Conservation (phyloP, 495 filamentous ascomycete species). For the Trichoderma gamsii region DNA sequence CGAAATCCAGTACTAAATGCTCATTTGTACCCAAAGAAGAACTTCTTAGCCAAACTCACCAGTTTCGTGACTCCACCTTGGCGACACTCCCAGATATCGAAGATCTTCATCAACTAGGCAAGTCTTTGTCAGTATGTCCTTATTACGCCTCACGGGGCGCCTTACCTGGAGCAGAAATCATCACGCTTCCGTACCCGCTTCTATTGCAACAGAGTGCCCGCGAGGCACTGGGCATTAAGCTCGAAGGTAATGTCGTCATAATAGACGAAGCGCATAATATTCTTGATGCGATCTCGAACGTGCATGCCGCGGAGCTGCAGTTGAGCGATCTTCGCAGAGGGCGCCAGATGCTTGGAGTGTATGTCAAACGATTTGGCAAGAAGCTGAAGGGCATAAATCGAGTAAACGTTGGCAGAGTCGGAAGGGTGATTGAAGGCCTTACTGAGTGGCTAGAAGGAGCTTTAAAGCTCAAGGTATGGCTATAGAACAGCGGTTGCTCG, state of each 20-base stretch:
- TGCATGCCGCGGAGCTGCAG: constrained; percentile 74
- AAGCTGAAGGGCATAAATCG: constrained; percentile 82
- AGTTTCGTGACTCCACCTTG: constrained; percentile 83
- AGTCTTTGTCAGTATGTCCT: constrained; percentile 76
- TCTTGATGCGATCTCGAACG: constrained; percentile 86
- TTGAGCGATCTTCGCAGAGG: constrained; percentile 65
- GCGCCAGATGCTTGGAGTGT: constrained; percentile 67
- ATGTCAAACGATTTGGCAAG: constrained; percentile 82
- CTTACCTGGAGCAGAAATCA: constrained; percentile 81
- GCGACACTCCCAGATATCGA: constrained; percentile 90
- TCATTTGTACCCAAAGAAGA: constrained; percentile 72
- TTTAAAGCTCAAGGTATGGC: constrained; percentile 32
- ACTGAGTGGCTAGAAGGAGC: constrained; percentile 55
- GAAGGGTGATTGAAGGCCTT: constrained; percentile 73
- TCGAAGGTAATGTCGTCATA: constrained; percentile 83
- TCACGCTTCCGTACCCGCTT: constrained; percentile 89
- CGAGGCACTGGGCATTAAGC: constrained; percentile 76
- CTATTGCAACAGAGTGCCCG: constrained; percentile 83
- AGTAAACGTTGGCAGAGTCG: constrained; percentile 82
- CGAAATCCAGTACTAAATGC: constrained; percentile 66
- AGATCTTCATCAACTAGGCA: constrained; percentile 74
- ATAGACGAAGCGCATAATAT: constrained; percentile 98
- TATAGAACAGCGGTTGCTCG: background rate
- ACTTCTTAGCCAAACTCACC: constrained; percentile 60
- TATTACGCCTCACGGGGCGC: constrained; percentile 88